Evolutionary conservation across 768 basidiomycete species (phyloP), one percentile per base, ranked within the genome.

Genomic region (Boletus rubescentipes): DNA sequence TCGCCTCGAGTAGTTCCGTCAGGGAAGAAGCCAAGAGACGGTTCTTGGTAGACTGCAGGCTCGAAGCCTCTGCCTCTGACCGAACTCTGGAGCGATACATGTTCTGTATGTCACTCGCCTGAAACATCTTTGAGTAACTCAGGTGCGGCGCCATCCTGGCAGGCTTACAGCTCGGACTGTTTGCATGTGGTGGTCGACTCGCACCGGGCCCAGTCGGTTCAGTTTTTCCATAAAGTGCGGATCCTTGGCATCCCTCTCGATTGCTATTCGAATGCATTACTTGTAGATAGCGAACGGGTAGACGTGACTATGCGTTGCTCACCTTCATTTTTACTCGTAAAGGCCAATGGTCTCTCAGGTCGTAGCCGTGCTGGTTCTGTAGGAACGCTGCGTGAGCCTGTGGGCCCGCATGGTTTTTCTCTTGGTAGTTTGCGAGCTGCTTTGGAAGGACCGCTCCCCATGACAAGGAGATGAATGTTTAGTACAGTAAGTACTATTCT

Each of bases 141-240:
- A 26, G 26, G 26, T 26, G 26, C 26, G 26, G 6, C 26, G 26
- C 26, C 26, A 26, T 26, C 26, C 26, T 26, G 26, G 26, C 26
- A 7, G 16, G 60, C 77, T 63, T 64, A 85, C 87, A 20, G 78
- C 70, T 58, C 68, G 77, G 47, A 81, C 60, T 7, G 75, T 67
- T 53, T 76, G 73, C 78, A 79, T 80, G 64, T 78, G 80, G 60
- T 87, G 85, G 61, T 89, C 82, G 12, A 92, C 88, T 31, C 73
- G 75, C 21, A 91, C 90, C 12, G 80, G 83, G 1, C 89, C 89
- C 2, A 93, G 73, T 35, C 69, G 74, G 59, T 59, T 79, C 46
- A 93, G 70, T 59, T 87, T 90, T 34, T 80, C 75, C 60, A 88
- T 67, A 46, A 92, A 80, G 26, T 90, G 80, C 2, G 87, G 87